phyloP scores from a whole-genome alignment of 2,329 filamentous ascomycete species.

The Dendrostoma leiphaemia region DNA sequence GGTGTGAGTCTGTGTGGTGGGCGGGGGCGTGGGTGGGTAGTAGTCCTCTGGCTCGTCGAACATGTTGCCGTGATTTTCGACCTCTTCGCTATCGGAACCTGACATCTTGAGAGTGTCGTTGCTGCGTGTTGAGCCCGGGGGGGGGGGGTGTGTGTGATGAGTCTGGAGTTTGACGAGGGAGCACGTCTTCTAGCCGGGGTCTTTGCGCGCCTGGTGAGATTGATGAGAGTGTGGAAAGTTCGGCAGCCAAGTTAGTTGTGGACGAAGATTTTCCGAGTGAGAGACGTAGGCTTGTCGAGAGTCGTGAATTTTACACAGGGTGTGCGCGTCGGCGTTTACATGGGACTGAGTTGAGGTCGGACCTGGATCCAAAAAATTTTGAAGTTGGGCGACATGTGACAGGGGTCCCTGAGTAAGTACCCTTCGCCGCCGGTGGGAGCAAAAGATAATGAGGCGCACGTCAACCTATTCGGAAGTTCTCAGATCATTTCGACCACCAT shows the following conservation, averaged over 20 bases:
- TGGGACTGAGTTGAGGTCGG: too few species aligned
- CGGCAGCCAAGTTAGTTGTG: too few species aligned
- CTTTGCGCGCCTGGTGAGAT: too few species aligned
- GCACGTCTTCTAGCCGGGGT: too few species aligned
- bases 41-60: constrained; percentile 82
- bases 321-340: not conserved
- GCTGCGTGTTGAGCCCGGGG: not conserved
- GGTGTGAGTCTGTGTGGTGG: constrained; percentile 70
- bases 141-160: not conserved
- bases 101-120: not conserved
- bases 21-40: constrained; percentile 73
- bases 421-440: not conserved
- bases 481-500: not conserved
- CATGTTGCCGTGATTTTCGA: constrained; percentile 45
- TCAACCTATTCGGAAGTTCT: too few species aligned
- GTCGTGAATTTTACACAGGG: not conserved
- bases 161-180: not conserved
- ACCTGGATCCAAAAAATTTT: too few species aligned
- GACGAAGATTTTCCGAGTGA: too few species aligned
- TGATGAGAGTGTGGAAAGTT: too few species aligned
- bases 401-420: not conserved
- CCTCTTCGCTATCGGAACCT: constrained; percentile 31
- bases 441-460: not conserved
- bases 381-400: not conserved
- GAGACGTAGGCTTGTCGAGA: too few species aligned